Percentiles rank a stretch among this genome's conserved stretches.
phyloP scores from a whole-genome alignment of 495 filamentous ascomycete genomes.

The Trichoderma gamsii region DNA sequence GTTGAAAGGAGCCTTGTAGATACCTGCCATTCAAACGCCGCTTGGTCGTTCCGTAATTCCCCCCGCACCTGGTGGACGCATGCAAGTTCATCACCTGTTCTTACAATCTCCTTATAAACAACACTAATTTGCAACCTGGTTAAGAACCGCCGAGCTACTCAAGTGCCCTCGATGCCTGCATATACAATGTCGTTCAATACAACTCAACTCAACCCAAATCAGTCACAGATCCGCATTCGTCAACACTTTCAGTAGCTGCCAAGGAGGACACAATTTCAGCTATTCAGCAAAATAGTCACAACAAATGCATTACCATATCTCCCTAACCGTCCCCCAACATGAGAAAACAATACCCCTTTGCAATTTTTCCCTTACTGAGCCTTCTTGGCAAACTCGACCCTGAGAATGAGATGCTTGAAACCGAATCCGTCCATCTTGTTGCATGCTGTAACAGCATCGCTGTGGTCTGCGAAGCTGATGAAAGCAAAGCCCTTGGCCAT shows the following conservation, averaged over 20 bases:
- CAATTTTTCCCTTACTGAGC: slow-evolving; percentile 33
- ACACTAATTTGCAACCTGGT: no score
- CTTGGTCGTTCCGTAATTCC: no score
- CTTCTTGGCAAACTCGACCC: slow-evolving; percentile 89
- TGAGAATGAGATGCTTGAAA: slow-evolving; percentile 83
- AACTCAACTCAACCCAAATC: neutral
- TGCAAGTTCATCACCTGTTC: no score
- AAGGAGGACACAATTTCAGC: neutral
- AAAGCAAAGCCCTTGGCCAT: slow-evolving; percentile 97
- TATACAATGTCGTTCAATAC: no score
- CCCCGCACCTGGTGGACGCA: no score
- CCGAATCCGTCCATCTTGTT: slow-evolving; percentile 97
- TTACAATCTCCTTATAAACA: no score
- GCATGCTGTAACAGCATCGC: slow-evolving; percentile 84
- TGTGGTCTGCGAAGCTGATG: slow-evolving; percentile 86
- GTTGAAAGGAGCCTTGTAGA: no score
- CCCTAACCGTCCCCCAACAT: slow-evolving; percentile 10
- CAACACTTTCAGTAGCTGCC: neutral
- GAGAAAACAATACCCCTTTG: slow-evolving; percentile 5
- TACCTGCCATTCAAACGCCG: no score
- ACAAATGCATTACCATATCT: slow-evolving; percentile 15
- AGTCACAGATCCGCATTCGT: neutral
- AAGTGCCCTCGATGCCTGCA: no score
- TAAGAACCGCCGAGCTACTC: no score
- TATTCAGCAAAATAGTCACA: slow-evolving; percentile 12